Evolutionary conservation across 1,284 basidiomycete species (phyloP).

Genomic region (Papiliotrema flavescens): DNA sequence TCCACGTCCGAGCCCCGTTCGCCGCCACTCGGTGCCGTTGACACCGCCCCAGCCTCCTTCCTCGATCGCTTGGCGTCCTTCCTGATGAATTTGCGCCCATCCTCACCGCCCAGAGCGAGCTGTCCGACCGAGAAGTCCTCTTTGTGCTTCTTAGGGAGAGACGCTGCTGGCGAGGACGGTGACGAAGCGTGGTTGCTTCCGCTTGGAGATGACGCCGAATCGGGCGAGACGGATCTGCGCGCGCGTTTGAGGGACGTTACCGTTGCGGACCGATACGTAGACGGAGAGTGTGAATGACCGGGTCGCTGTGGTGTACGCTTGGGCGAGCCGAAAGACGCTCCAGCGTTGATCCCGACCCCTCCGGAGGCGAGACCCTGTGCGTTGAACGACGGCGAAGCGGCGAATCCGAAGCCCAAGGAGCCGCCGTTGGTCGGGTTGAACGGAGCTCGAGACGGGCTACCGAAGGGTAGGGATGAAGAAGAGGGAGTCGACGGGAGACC

Average conservation of each 20-base stretch:
- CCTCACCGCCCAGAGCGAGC: conserved; percentile 16
- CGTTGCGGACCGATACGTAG: neutral
- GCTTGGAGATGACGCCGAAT: conserved; percentile 7
- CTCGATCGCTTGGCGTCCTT: conserved; percentile 28
- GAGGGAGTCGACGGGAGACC: conserved; percentile 19
- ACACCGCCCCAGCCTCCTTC: conserved; percentile 9
- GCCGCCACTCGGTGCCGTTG: neutral
- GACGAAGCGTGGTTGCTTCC: conserved; percentile 16
- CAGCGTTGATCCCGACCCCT: too few relatives aligned
- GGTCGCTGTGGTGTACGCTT: neutral
- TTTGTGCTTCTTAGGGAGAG: conserved; percentile 6
- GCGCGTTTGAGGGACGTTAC: conserved; percentile 6
- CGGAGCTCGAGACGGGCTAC: neutral
- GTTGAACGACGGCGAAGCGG: neutral
- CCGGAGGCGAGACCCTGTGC: neutral
- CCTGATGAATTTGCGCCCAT: conserved; percentile 11
- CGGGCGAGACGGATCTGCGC: conserved; percentile 6
- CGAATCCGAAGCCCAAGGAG: conserved; percentile 6
- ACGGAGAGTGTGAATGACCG: neutral
- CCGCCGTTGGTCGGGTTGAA: neutral
- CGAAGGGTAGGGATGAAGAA: neutral
- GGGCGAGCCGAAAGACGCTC: neutral
- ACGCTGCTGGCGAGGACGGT: conserved; percentile 3
- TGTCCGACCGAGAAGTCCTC: conserved; percentile 16
- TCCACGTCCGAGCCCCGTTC: conserved; percentile 20